Evolutionary conservation across 441 rosid species (phyloP).

Genomic region (Biscutella laevigata): DNA sequence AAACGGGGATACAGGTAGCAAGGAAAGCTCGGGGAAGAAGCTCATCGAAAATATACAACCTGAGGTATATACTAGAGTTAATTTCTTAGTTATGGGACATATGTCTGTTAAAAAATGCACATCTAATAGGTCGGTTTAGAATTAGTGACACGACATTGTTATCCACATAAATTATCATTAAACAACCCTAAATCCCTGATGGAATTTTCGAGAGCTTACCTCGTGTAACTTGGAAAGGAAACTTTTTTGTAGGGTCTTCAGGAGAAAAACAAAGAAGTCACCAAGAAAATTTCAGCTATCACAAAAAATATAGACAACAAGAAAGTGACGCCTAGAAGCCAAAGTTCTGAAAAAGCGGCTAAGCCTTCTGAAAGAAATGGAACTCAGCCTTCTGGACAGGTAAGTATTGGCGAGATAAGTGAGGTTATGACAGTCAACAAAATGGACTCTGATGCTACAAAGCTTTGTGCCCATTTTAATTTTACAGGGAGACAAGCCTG

Average conservation of each 20-base stretch:
- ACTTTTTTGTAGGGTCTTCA: constrained; percentile 16
- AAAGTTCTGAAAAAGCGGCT: constrained; percentile 19
- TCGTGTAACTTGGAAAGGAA: background rate
- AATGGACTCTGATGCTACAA: background rate
- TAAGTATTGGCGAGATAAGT: constrained; percentile 19
- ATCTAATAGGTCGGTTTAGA: background rate
- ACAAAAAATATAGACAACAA: constrained; percentile 34
- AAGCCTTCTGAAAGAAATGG: constrained; percentile 25
- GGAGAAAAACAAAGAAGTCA: constrained; percentile 30
- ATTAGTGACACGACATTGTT: background rate
- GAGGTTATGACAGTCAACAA: background rate
- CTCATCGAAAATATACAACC: constrained; percentile 32
- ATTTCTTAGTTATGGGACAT: background rate
- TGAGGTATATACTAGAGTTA: constrained; percentile 32
- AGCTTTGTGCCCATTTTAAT: background rate
- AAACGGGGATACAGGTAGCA: constrained; percentile 28
- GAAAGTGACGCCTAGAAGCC: constrained; percentile 27
- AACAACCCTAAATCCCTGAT: background rate
- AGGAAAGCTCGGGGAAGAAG: constrained; percentile 29
- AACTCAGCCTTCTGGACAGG: constrained; percentile 26
- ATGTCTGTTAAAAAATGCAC: background rate
- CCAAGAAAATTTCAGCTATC: constrained; percentile 26
- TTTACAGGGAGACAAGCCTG: constrained; percentile 33
- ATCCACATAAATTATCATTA: background rate
- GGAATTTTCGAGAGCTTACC: background rate